Percentiles rank a stretch among this genome's conserved stretches.
These are phyloP conservation scores for Monilinia fructigena DNA, from an alignment of 2,329 filamentous ascomycete species.

Conservation along the genomic window DNA sequence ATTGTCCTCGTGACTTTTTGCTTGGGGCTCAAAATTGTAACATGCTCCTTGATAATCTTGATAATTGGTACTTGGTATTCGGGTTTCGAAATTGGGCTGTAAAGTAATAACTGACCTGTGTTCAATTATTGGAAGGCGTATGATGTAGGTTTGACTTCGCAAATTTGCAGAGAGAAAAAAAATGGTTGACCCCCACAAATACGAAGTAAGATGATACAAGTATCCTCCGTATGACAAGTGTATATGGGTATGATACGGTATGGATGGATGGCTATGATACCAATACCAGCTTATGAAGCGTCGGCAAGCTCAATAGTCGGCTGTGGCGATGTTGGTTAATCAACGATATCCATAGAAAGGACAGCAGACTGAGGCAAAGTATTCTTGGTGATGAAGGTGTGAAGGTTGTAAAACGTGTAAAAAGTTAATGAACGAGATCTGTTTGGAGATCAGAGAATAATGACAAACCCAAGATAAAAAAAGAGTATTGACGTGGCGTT, in stretches of 20 bases:
- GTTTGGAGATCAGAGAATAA: too few relatives aligned
- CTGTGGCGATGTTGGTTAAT: conserved; percentile 2
- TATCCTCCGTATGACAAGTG: neutral
- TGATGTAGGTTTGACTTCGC: conserved; percentile 1
- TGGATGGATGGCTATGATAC: too few relatives aligned
- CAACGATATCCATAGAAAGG: neutral
- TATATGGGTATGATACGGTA: neutral
- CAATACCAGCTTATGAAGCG: neutral
- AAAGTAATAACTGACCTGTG: too few relatives aligned
- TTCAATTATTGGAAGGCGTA: conserved; percentile 6
- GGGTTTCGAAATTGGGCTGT: neutral
- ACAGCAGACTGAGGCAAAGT: neutral
- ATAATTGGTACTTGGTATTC: neutral
- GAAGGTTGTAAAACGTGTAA: too few relatives aligned
- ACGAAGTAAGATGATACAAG: neutral
- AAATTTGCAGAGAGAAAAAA: conserved; percentile 1
- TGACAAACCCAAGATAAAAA: neutral
- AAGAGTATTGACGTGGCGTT: conserved; percentile 17
- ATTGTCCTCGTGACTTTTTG: conserved; percentile 3
- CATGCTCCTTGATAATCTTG: neutral
- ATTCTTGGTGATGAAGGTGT: neutral
- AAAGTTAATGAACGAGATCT: neutral
- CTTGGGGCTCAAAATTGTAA: neutral
- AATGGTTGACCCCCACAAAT: neutral
- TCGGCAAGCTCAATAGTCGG: neutral